These are phyloP conservation scores for Leccinum sublutescens DNA, from an alignment of 768 basidiomycete genomes.

Conservation along the genomic window DNA sequence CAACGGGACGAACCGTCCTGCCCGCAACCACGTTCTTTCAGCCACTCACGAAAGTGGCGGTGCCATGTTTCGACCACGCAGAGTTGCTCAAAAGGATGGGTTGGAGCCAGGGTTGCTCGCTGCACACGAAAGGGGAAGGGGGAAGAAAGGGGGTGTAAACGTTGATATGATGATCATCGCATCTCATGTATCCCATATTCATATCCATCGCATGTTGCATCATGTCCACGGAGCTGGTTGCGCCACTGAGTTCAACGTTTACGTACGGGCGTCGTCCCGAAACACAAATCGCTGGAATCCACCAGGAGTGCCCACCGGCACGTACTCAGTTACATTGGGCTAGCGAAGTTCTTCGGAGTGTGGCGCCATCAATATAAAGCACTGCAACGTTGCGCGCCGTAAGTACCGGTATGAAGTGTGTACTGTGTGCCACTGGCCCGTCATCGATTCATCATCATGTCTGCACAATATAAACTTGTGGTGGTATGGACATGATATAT, in stretches of 20 bases:
- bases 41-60: constrained; percentile 20
- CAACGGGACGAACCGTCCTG: constrained; percentile 12
- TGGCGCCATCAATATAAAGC: constrained; percentile 9
- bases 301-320: neutral
- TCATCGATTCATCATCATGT: neutral
- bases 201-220: neutral
- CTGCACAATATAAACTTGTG: neutral
- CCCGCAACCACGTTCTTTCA: constrained; percentile 21
- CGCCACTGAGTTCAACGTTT: constrained; percentile 16
- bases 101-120: neutral
- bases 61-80: constrained; percentile 8
- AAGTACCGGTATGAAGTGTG: neutral
- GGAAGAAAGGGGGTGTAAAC: neutral
- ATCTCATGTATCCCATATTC: neutral
- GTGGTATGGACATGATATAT: neutral
- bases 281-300: constrained; percentile 1
- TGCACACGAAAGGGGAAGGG: neutral
- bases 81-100: neutral
- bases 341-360: neutral
- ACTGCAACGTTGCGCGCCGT: neutral
- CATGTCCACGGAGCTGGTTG: constrained; percentile 16
- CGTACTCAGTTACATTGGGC: neutral
- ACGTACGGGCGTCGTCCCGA: constrained; percentile 12
- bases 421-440: neutral
- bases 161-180: neutral